phyloP scores from a whole-genome alignment of 495 filamentous ascomycete genomes.

The Letharia lupina region DNA sequence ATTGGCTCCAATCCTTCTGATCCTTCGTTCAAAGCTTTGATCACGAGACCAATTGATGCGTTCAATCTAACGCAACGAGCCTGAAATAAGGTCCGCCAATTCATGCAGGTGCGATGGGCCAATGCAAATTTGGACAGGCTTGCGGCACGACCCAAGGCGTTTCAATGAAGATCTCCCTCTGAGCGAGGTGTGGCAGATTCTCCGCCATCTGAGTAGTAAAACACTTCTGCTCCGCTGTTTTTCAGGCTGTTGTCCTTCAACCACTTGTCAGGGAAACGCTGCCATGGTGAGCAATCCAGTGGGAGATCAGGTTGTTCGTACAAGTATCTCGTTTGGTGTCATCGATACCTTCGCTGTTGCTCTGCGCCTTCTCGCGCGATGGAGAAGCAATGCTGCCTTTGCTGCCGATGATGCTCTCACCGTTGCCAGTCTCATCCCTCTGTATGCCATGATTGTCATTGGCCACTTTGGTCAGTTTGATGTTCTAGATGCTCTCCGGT shows the following conservation, averaged over 20 bases:
- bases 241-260: not conserved
- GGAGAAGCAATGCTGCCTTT: slow-evolving; percentile 2
- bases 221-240: not conserved
- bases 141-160: too few species aligned
- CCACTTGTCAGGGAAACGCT: not conserved
- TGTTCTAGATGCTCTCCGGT: too few species aligned
- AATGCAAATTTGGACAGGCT: too few species aligned
- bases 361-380: slow-evolving; percentile 9
- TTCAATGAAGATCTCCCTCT: too few species aligned
- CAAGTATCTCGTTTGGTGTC: not conserved
- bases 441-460: slow-evolving; percentile 6
- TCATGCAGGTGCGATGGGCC: too few species aligned
- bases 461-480: not conserved
- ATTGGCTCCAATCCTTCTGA: too few species aligned
- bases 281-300: not conserved
- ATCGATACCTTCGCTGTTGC: slow-evolving; percentile 1
- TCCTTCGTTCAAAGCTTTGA: too few species aligned
- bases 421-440: not conserved
- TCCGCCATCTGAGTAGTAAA: too few species aligned
- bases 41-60: too few species aligned
- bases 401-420: slow-evolving; percentile 6
- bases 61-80: too few species aligned
- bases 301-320: not conserved
- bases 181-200: too few species aligned
- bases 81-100: too few species aligned